Conservation (phyloP, 768 basidiomycete genomes). For the Heimioporus sp. region DNA sequence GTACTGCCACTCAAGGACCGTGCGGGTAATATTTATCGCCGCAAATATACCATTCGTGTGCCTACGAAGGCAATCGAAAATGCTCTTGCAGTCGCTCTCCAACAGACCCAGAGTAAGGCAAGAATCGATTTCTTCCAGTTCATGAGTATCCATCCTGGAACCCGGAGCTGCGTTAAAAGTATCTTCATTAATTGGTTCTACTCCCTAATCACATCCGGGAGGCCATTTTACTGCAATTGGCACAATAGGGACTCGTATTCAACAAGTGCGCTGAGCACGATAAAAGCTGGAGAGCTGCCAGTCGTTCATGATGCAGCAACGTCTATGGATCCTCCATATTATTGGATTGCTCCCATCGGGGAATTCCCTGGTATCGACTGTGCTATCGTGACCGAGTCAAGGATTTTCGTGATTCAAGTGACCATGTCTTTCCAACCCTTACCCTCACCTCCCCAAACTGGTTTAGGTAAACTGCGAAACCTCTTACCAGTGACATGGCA, state of each 20-base stretch:
- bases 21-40: background rate
- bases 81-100: background rate
- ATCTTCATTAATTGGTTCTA: background rate
- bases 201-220: background rate
- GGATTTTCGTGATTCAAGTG: background rate
- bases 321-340: background rate
- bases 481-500: background rate
- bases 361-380: background rate
- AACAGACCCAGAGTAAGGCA: background rate
- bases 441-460: background rate
- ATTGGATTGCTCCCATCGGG: background rate
- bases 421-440: background rate
- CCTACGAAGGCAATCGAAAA: background rate
- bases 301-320: background rate
- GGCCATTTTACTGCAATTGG: background rate
- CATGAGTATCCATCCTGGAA: background rate
- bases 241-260: background rate
- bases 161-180: background rate
- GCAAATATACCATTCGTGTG: background rate
- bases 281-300: background rate
- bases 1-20: background rate
- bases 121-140: background rate
- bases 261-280: background rate
- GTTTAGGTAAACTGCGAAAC: background rate
- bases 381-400: background rate